Percentiles rank a stretch among this genome's conserved stretches.
phyloP scores from a whole-genome alignment of 2,329 filamentous ascomycete genomes.

The Orbilia javanica region DNA sequence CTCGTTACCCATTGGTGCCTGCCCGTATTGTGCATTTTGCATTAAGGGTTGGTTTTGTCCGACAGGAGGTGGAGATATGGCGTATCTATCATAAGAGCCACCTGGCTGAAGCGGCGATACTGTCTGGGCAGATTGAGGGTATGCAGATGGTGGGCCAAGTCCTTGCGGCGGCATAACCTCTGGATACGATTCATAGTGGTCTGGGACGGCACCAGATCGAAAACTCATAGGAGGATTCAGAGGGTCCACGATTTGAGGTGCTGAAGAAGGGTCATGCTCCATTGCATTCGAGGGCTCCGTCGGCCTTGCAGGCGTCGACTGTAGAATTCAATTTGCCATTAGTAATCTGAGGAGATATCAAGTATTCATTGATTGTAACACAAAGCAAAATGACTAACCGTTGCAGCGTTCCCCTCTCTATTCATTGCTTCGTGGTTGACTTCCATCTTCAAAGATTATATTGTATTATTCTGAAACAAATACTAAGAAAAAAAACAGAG shows the following conservation, averaged over 20 bases:
- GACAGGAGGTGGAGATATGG: constrained; percentile 2
- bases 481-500: background rate
- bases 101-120: constrained; percentile 24
- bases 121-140: constrained; percentile 23
- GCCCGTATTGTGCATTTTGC: constrained; percentile 25
- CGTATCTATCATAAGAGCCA: constrained; percentile 9
- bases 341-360: background rate
- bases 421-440: constrained; percentile 53
- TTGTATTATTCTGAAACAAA: constrained; percentile 3
- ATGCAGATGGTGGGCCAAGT: constrained; percentile 12
- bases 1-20: constrained; percentile 25
- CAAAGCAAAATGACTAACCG: constrained; percentile 23
- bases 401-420: constrained; percentile 4
- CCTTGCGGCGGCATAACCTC: constrained; percentile 48
- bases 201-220: constrained; percentile 48
- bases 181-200: constrained; percentile 55
- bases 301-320: constrained; percentile 17
- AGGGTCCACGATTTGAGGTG: constrained; percentile 42
- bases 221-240: constrained; percentile 39
- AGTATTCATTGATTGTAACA: background rate
- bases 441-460: constrained; percentile 32
- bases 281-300: constrained; percentile 22
- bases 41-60: constrained; percentile 29
- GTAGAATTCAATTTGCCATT: background rate
- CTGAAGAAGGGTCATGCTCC: constrained; percentile 46